Percentiles rank a stretch among this genome's conserved stretches.
These are phyloP conservation scores for Clitopilus hobsonii DNA, from an alignment of 768 basidiomycete species.

Conservation along the genomic window DNA sequence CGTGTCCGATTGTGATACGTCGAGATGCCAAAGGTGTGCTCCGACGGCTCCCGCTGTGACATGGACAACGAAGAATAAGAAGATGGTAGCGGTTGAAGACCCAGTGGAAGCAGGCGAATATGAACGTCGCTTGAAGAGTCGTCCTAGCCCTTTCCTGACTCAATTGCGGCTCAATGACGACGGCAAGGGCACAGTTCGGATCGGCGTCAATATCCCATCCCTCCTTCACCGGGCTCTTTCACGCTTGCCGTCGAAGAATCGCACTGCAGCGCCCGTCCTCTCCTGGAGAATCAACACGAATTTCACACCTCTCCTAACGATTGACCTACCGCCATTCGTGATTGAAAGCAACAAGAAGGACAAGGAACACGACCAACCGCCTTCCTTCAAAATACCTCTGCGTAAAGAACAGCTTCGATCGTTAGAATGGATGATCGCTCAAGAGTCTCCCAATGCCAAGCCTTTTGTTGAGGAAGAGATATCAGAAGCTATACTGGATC, in stretches of 20 bases:
- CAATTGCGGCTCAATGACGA: slow-evolving; percentile 67
- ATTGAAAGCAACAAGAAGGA: slow-evolving; percentile 77
- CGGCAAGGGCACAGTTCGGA: slow-evolving; percentile 65
- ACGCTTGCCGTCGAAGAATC: slow-evolving; percentile 60
- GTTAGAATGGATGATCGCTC: slow-evolving; percentile 86
- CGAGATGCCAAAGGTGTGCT: slow-evolving; percentile 75
- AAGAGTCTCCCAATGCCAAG: slow-evolving; percentile 57
- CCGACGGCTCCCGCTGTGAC: slow-evolving; percentile 71
- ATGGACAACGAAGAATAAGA: slow-evolving; percentile 65
- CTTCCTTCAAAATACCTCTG: slow-evolving; percentile 68
- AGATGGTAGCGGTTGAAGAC: slow-evolving; percentile 73
- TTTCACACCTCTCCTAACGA: slow-evolving; percentile 60
- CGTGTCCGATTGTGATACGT: slow-evolving; percentile 38
- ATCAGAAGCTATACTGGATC: slow-evolving; percentile 80
- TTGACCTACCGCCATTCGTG: slow-evolving; percentile 57
- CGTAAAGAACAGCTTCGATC: slow-evolving; percentile 88
- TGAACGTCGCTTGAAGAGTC: slow-evolving; percentile 81
- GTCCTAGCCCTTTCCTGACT: slow-evolving; percentile 83
- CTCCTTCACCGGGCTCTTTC: slow-evolving; percentile 83
- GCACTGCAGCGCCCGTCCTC: slow-evolving; percentile 42
- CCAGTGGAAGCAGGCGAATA: slow-evolving; percentile 83
- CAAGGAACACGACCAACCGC: slow-evolving; percentile 67
- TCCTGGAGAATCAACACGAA: slow-evolving; percentile 84
- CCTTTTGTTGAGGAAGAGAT: slow-evolving; percentile 94
- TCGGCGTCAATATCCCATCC: slow-evolving; percentile 86